Base-by-base conservation (phyloP, 441 rosid genomes). In the Isatis lusitanica region DNA sequence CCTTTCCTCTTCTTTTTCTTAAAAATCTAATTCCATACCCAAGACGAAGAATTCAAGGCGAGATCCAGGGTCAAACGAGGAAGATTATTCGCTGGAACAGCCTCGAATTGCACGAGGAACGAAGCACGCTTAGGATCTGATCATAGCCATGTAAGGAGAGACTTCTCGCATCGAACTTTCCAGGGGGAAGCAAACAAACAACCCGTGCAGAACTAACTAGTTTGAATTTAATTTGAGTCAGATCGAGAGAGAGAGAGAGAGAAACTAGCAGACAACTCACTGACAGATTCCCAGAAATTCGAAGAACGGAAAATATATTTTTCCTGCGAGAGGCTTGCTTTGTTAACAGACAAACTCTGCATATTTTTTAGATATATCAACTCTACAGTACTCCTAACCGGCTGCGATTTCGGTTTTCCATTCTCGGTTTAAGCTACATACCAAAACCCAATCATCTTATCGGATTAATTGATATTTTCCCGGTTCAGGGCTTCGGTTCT, bases 261-360 rank as follows among this genome's bases (percentile, higher is more conserved):
- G 46, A 46, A 48, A 65, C n/a, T 38, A 31, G 13, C 60, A 68
- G 74, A 78, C 78, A 48, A 63, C 51, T 62, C 74, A 73, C 74
- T 78, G 81, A 73, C 74, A 72, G 74, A 62, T 67, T 78, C 57
- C 70, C 77, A 72, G 77, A 66, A 55, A 16, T 30, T 72, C 31
- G 44, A 71, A 42, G 58, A 46, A 56, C 39, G 2, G 18, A 38
- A 47, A 26, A 56, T 33, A 55, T 21, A 18, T 59, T 58, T 40
- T 40, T 18, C 48, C 30, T 58, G 48, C 57, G 16, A 28, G 17
- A 31, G 26, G 74, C 33, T 72, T 77, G 74, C 77, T 77, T 66
- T 72, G 42, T 26, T 53, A 18, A 61, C 77, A 77, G 77, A 71
- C 64, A 71, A 58, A 76, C 12, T 60, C 75, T 56, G 65, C 47